Evolutionary conservation across 179 eudicot genomes (phyloP).

Genomic region (Sideroxylon spinosum): DNA sequence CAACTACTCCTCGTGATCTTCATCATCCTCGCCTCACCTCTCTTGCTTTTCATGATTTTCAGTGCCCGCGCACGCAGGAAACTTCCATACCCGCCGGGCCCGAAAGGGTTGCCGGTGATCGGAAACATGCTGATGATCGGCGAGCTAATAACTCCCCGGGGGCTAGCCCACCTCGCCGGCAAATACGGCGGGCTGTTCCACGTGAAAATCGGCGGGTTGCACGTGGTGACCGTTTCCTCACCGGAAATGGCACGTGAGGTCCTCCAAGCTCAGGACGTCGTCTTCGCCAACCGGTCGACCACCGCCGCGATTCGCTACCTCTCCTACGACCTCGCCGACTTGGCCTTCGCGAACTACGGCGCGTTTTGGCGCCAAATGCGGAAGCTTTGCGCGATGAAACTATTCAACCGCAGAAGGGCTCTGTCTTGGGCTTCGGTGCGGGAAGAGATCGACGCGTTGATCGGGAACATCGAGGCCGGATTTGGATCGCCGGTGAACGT

Average conservation of each 20-base stretch:
- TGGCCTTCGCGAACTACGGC: conserved; percentile 89
- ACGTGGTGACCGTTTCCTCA: conserved; percentile 50
- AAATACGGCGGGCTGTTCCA: conserved; percentile 56
- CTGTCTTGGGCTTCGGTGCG: conserved; percentile 91
- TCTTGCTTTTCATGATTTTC: too few species aligned
- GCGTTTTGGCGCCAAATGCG: conserved; percentile 99
- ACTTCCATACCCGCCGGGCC: conserved; percentile 60
- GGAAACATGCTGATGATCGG: conserved; percentile 71
- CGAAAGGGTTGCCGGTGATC: conserved; percentile 53
- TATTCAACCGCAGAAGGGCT: conserved; percentile 74
- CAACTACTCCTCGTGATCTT: too few species aligned
- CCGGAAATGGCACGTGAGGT: conserved; percentile 65
- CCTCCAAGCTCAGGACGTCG: conserved; percentile 71
- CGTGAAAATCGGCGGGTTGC: too few species aligned
- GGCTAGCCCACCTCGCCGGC: conserved; percentile 43
- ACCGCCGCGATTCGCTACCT: conserved; percentile 67
- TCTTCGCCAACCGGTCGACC: conserved; percentile 72
- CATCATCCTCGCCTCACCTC: too few species aligned
- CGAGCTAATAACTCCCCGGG: conserved; percentile 73
- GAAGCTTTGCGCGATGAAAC: conserved; percentile 79
- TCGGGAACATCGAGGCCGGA: conserved; percentile 28
- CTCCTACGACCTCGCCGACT: conserved; percentile 68
- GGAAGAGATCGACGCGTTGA: conserved; percentile 52
- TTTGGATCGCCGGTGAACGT: conserved; percentile 45
- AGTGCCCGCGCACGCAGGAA: too few species aligned